phyloP scores from a whole-genome alignment of 768 basidiomycete species.

The Trametes cingulata region DNA sequence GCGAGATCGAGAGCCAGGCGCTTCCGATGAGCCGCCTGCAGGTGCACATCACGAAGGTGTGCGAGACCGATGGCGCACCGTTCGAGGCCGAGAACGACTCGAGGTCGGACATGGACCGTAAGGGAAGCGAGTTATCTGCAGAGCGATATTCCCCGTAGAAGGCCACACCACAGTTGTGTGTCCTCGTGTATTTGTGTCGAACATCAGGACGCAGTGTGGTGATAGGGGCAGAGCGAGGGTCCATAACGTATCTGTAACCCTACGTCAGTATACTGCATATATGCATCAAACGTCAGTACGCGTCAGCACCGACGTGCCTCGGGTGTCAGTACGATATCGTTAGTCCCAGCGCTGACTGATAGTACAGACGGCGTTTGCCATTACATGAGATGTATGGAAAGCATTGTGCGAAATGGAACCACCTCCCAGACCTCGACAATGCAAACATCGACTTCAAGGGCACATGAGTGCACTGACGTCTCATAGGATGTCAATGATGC shows the following conservation, averaged over 20 bases:
- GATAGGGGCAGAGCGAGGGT: background rate
- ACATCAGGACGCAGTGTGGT: background rate
- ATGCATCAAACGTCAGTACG: constrained; percentile 20
- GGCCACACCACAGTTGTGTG: background rate
- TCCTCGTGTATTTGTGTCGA: background rate
- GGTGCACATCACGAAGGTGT: constrained; percentile 15
- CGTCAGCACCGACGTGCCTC: background rate
- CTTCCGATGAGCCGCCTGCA: constrained; percentile 6
- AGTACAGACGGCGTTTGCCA: background rate
- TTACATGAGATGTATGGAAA: background rate
- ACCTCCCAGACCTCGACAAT: too few species aligned
- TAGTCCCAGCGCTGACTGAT: background rate
- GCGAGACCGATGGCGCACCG: constrained; percentile 7
- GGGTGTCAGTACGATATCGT: constrained; percentile 8
- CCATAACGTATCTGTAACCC: constrained; percentile 1
- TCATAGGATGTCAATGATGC: too few species aligned
- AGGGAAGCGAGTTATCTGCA: background rate
- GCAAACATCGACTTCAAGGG: too few species aligned
- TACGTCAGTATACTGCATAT: too few species aligned
- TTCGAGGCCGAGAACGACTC: constrained; percentile 4
- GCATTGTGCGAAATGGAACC: too few species aligned
- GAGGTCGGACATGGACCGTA: background rate
- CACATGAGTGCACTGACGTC: too few species aligned
- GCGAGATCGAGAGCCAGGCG: constrained; percentile 1
- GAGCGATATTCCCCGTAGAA: too few species aligned